Conservation (phyloP, 352 stramenopile genomes). For the Peronospora belbahrii region DNA sequence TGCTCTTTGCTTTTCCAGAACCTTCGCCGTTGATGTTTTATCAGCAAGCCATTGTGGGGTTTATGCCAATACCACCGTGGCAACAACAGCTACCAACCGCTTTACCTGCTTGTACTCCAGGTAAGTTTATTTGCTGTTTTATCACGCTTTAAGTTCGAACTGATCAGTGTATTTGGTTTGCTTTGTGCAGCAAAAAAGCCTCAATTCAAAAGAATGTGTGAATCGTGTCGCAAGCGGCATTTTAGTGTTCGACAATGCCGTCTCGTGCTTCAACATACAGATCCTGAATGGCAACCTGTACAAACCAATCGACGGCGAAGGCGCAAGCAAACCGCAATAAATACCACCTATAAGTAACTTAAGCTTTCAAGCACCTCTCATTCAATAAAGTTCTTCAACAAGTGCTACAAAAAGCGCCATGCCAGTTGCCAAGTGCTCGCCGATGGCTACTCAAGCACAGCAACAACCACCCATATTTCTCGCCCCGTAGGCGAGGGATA, state of each 20-base stretch:
- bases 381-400: constrained; percentile 20
- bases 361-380: constrained; percentile 20
- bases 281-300: constrained; percentile 52
- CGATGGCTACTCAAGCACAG: constrained; percentile 10
- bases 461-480: constrained; percentile 3
- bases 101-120: constrained; percentile 13
- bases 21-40: constrained; percentile 26
- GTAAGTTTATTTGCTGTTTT: constrained; percentile 8
- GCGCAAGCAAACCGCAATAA: constrained; percentile 16
- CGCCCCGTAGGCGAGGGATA: not conserved
- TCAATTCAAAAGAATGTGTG: constrained; percentile 56
- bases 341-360: constrained; percentile 21
- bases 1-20: constrained; percentile 34
- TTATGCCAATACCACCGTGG: constrained; percentile 22
- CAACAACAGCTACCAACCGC: constrained; percentile 17
- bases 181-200: constrained; percentile 10
- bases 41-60: constrained; percentile 7
- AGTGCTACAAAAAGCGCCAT: constrained; percentile 12
- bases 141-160: not conserved
- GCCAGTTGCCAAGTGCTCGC: constrained; percentile 3
- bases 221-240: constrained; percentile 59
- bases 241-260: constrained; percentile 60
- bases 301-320: constrained; percentile 19
- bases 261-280: constrained; percentile 54
- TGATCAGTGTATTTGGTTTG: not conserved